Percentiles rank a stretch among this genome's conserved stretches.
Evolutionary conservation across 108 stramenopile genomes (phyloP).

Genomic region (Bacterosira constricta): DNA sequence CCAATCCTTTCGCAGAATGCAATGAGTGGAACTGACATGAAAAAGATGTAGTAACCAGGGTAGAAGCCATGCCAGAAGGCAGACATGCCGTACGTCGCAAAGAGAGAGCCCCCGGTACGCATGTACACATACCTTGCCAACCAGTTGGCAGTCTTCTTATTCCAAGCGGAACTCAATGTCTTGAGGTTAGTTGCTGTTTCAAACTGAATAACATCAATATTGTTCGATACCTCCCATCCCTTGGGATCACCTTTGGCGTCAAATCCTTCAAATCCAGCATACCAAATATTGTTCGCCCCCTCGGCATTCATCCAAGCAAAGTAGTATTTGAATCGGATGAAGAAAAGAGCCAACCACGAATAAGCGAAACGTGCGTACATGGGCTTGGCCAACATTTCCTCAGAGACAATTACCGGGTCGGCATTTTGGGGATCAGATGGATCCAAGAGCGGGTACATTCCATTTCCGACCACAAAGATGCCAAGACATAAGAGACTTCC

Average conservation of each 20-base stretch:
- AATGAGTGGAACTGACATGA: conserved; percentile 85
- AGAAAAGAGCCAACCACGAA: conserved; percentile 85
- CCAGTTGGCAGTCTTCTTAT: conserved; percentile 95
- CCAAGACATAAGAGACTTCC: conserved; percentile 74
- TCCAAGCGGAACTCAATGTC: conserved; percentile 88
- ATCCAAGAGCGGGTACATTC: conserved; percentile 80
- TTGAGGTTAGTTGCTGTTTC: conserved; percentile 90
- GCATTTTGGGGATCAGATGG: conserved; percentile 80
- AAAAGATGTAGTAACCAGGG: conserved; percentile 96
- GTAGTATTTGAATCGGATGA: conserved; percentile 93
- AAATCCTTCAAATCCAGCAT: conserved; percentile 93
- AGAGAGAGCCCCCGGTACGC: conserved; percentile 79
- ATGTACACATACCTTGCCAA: conserved; percentile 95
- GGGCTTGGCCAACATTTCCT: conserved; percentile 63
- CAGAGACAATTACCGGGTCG: conserved; percentile 65
- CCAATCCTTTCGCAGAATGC: conserved; percentile 85
- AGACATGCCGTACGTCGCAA: conserved; percentile 88
- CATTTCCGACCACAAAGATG: conserved; percentile 69
- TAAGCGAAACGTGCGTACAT: conserved; percentile 71
- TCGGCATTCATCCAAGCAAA: conserved; percentile 97
- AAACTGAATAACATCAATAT: conserved; percentile 92
- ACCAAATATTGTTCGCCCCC: conserved; percentile 91
- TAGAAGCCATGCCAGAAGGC: conserved; percentile 99
- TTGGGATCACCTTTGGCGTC: conserved; percentile 79
- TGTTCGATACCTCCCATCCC: conserved; percentile 91